Conservation (phyloP, 441 rosid genomes). For the Capsella rubella region DNA sequence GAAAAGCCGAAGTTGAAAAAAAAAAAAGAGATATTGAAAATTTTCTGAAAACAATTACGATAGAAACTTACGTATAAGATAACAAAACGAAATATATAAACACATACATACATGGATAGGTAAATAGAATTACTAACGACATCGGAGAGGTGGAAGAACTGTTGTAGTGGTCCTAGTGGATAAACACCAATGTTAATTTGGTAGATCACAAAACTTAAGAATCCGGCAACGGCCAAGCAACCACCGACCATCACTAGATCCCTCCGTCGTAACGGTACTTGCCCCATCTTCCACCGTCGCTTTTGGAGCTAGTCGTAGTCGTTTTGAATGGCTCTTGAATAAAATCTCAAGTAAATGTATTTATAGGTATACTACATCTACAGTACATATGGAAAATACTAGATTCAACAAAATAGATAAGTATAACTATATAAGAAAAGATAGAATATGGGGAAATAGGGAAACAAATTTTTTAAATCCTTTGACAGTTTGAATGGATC, state of each 20-base stretch:
- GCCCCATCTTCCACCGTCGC: not conserved
- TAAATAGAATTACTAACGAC: slow-evolving; percentile 22
- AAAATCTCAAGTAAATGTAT: not conserved
- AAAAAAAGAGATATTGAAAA: not conserved
- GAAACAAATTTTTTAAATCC: not conserved
- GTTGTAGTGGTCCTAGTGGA: not conserved
- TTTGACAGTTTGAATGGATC: not conserved
- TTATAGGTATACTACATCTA: not conserved
- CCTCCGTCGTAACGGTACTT: slow-evolving; percentile 1
- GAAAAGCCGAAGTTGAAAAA: not conserved
- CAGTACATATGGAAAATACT: not conserved
- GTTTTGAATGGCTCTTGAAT: not conserved
- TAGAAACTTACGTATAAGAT: not conserved
- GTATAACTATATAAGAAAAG: not conserved
- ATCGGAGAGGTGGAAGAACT: not conserved
- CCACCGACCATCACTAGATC: not conserved
- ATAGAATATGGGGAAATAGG: not conserved
- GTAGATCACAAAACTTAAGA: slow-evolving; percentile 1
- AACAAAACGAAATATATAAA: not conserved
- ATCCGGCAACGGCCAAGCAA: slow-evolving; percentile 7
- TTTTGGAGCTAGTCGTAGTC: not conserved
- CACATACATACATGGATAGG: not conserved
- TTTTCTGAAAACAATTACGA: not conserved
- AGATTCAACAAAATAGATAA: not conserved
- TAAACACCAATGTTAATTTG: not conserved